Base-by-base conservation (phyloP, 257 asterid genomes). In the Lithospermum erythrorhizon region DNA sequence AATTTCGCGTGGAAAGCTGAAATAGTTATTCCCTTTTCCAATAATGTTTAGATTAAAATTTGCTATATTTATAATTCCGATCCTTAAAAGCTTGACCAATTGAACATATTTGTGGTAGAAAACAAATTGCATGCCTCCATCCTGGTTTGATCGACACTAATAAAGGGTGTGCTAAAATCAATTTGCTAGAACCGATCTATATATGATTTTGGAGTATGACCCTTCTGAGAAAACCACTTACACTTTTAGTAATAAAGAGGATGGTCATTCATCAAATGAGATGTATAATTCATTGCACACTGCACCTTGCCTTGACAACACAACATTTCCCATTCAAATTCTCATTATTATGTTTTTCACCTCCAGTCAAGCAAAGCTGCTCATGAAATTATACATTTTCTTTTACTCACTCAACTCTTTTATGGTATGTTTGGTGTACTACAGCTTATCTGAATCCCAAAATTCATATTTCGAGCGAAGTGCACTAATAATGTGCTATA, bases 321-420 rank as follows among this genome's bases (percentile, higher is more conserved):
- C 25, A n/a, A 21, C 63, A 49, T 53, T 62, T 19, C 55, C 70
- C 22, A 61, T 71, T 70, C 68, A 72, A 64, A 70, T 55, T 61
- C 63, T 55, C 55, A 66, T 65, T n/a, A 77, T 73, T 67, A 68
- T 62, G 57, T 82, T 78, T 66, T 66, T 64, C 66, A 71, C 70
- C 55, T 69, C 73, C 66, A 73, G 82, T 73, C 84, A 72, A 76
- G 67, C 64, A 79, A 74, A 82, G 82, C 78, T 78, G 79, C 75
- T 57, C 55, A 65, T 59, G 65, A 70, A 67, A 75, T 72, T 65
- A 58, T 65, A 49, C 56, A 37, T 11, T 25, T 65, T 68, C 64
- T 63, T 70, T 72, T 71, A 16, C 57, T 6, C 2, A n/a, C 32
- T 8, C 48, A 18, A 9, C 9, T 23, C 19, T 25, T n/a, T n/a